Conservation (phyloP, 2,329 filamentous ascomycete genomes). For the Hawksworthiomyces lignivorus region DNA sequence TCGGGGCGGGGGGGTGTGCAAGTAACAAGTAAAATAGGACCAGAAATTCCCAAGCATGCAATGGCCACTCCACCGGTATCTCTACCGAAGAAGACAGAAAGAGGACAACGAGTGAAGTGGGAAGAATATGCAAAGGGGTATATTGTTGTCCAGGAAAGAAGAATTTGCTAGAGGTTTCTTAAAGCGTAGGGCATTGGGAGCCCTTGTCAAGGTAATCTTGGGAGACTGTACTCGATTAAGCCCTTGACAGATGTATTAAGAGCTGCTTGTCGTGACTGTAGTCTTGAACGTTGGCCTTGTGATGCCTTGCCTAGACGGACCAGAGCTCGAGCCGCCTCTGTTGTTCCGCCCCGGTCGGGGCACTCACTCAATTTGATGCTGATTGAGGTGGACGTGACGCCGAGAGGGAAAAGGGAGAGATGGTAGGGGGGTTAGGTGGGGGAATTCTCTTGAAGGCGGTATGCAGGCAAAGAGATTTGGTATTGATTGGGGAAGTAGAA, state of each 20-base stretch:
- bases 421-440: too few relatives aligned
- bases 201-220: too few relatives aligned
- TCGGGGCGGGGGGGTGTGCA: neutral
- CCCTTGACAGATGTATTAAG: neutral
- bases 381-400: neutral
- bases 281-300: neutral
- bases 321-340: constrained; percentile 5
- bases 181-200: too few relatives aligned
- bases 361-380: neutral
- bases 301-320: constrained; percentile 4
- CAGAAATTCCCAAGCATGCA: neutral
- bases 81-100: too few relatives aligned
- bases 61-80: neutral
- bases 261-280: neutral
- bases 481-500: too few relatives aligned
- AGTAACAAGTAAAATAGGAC: neutral
- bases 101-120: too few relatives aligned
- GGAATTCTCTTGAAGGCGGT: too few relatives aligned
- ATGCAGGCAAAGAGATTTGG: too few relatives aligned
- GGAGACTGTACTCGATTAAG: too few relatives aligned
- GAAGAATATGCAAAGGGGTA: too few relatives aligned
- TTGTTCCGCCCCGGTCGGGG: neutral
- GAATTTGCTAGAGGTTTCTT: too few relatives aligned
- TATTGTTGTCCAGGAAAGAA: too few relatives aligned
- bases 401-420: neutral